Evolutionary conservation across 371 early-diverging fungal genomes (phyloP).

Genomic region (Lichtheimia hyalospora): DNA sequence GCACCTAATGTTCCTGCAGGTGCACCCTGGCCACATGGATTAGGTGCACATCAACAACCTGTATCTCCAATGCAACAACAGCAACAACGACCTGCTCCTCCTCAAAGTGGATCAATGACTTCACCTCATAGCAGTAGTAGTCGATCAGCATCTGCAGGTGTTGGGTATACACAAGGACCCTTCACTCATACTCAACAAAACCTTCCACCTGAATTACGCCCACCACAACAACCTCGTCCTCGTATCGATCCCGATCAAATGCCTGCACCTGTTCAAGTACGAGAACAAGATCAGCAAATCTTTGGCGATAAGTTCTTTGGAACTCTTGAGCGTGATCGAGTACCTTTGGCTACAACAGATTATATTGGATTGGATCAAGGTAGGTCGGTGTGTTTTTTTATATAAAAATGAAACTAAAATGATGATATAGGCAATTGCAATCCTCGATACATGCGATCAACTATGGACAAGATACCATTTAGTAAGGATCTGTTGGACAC

Average conservation of each 20-base stretch:
- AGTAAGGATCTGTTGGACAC: constrained; percentile 75
- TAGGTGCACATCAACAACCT: background rate
- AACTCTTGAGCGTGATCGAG: constrained; percentile 61
- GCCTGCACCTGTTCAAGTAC: constrained; percentile 88
- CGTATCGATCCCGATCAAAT: constrained; percentile 93
- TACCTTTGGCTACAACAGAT: constrained; percentile 83
- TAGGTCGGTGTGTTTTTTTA: no score
- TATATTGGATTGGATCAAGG: constrained; percentile 81
- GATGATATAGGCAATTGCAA: constrained; percentile 73
- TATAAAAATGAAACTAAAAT: background rate
- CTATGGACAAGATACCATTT: constrained; percentile 79
- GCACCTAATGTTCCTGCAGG: background rate
- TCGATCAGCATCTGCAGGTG: constrained; percentile 21
- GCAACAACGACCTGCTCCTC: constrained; percentile 7
- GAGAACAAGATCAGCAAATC: constrained; percentile 71
- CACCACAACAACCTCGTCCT: constrained; percentile 32
- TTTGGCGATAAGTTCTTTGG: constrained; percentile 64
- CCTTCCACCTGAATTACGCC: constrained; percentile 6
- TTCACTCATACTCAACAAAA: constrained; percentile 12
- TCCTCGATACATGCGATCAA: constrained; percentile 89
- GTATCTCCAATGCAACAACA: constrained; percentile 9
- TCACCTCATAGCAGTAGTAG: constrained; percentile 10
- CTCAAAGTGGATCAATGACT: constrained; percentile 7
- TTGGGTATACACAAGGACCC: constrained; percentile 37
- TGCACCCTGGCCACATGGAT: background rate